phyloP scores from a whole-genome alignment of 306 rosid species.

The Trifolium dubium region DNA sequence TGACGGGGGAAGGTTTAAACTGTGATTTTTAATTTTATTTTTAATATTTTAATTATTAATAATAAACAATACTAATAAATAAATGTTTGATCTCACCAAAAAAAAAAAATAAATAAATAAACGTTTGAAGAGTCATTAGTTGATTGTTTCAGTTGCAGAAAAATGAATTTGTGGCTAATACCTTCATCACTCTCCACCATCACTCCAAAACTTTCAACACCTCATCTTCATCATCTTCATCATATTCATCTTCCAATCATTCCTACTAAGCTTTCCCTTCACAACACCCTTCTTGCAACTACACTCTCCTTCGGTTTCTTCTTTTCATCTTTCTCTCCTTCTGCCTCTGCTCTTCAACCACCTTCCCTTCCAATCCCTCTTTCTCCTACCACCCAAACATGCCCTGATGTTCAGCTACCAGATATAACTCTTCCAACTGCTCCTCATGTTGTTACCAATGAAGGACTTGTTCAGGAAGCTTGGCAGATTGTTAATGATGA shows the following conservation, averaged over 20 bases:
- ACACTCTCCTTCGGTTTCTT: conserved; percentile 43
- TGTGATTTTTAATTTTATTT: neutral
- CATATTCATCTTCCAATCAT: conserved; percentile 16
- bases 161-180: conserved; percentile 43
- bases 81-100: conserved; percentile 21
- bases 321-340: conserved; percentile 39
- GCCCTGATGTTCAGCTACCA: conserved; percentile 53
- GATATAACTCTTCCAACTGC: conserved; percentile 34
- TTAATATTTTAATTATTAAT: neutral
- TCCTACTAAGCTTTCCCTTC: conserved; percentile 3
- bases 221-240: neutral
- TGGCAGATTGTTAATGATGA: conserved; percentile 93
- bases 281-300: conserved; percentile 38
- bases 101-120: too few species aligned
- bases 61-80: neutral
- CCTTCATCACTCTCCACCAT: conserved; percentile 19
- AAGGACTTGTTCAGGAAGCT: conserved; percentile 84
- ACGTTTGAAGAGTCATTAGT: conserved; percentile 2
- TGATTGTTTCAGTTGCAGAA: conserved; percentile 12
- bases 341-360: conserved; percentile 35
- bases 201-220: neutral
- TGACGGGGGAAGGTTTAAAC: too few species aligned
- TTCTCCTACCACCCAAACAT: conserved; percentile 45
- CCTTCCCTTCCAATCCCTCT: neutral
- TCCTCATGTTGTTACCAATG: conserved; percentile 60